Conservation (phyloP, 164 flowering plant species). For the Vitis rupestris region DNA sequence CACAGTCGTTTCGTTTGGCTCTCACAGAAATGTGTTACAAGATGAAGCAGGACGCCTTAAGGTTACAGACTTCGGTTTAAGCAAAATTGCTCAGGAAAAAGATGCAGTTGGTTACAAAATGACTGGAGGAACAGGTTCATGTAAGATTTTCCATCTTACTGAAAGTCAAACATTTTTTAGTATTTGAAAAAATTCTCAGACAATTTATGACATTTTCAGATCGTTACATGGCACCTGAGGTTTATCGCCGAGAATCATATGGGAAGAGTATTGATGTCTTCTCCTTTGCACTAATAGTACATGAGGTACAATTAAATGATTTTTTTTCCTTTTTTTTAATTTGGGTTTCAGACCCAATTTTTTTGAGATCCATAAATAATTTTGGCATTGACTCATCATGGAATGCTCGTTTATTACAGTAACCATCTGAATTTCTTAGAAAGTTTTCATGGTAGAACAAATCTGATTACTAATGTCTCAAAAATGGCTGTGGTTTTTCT, state of each 20-base stretch:
- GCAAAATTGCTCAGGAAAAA: constrained; percentile 56
- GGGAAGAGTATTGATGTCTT: constrained; percentile 69
- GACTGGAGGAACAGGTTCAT: constrained; percentile 73
- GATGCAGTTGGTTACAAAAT: constrained; percentile 55
- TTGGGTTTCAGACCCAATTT: not conserved
- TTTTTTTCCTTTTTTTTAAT: too few relatives aligned
- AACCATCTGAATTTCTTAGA: too few relatives aligned
- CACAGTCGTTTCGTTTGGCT: not conserved
- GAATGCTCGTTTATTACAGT: too few relatives aligned
- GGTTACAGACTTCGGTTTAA: constrained; percentile 62
- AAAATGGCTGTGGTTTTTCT: not conserved
- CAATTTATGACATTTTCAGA: constrained; percentile 27
- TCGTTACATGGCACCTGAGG: constrained; percentile 76
- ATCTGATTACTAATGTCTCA: too few relatives aligned
- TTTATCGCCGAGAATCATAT: constrained; percentile 62
- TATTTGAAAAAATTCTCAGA: not conserved
- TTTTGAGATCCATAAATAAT: too few relatives aligned
- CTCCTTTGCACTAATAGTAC: constrained; percentile 58
- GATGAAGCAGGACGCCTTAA: constrained; percentile 56
- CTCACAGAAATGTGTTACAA: constrained; percentile 50
- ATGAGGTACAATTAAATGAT: constrained; percentile 37
- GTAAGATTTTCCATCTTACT: constrained; percentile 24
- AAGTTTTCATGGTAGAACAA: too few relatives aligned
- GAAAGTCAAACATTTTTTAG: not conserved
- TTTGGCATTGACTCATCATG: too few relatives aligned